Evolutionary conservation across 2,329 filamentous ascomycete species (phyloP).

Genomic region (Fusarium mangiferae): DNA sequence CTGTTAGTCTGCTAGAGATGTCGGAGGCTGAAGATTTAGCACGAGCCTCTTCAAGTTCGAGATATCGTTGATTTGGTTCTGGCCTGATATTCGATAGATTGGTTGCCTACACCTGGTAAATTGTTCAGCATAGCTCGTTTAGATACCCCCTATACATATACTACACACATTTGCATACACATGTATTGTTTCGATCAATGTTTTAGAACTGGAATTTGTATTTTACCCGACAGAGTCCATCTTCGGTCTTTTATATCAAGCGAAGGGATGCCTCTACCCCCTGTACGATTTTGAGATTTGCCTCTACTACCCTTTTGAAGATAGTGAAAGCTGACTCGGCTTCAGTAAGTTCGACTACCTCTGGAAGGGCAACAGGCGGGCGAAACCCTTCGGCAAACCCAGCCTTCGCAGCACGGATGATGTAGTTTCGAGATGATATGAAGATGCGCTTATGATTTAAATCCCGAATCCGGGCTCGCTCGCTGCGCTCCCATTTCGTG

Average conservation of each 20-base stretch:
- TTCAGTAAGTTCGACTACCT: neutral
- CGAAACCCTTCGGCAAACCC: neutral
- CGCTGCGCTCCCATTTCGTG: neutral
- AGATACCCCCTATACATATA: constrained; percentile 28
- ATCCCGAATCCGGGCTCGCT: neutral
- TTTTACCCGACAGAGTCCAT: neutral
- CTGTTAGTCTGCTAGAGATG: constrained; percentile 43
- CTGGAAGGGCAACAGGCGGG: accelerated
- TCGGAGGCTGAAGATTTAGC: constrained; percentile 41
- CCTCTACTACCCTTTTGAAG: neutral
- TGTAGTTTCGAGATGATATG: neutral
- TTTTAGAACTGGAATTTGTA: neutral
- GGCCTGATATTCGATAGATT: neutral
- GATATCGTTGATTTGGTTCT: constrained; percentile 14
- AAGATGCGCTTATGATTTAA: neutral
- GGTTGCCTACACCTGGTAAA: neutral
- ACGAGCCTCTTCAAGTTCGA: constrained; percentile 24
- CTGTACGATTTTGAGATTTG: too few species aligned
- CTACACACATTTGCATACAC: constrained; percentile 6
- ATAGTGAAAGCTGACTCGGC: neutral
- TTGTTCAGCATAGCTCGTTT: constrained; percentile 10
- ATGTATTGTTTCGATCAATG: neutral
- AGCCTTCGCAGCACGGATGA: neutral
- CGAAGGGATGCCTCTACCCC: too few species aligned
- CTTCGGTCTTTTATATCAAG: too few species aligned